Conservation (phyloP, 768 basidiomycete species). For the Naematelia aurantialba region DNA sequence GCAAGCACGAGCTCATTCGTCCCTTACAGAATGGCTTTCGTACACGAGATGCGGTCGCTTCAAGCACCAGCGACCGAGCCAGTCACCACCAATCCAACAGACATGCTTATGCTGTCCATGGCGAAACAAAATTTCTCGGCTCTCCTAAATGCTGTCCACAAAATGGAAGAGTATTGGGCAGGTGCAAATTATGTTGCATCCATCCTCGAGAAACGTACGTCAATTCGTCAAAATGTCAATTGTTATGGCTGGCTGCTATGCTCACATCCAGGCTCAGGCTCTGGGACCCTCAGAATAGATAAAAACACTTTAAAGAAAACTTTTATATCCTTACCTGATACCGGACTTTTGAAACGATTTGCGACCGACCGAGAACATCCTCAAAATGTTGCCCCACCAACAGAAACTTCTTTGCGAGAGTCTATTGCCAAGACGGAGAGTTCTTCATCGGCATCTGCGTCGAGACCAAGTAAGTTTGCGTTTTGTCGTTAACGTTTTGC, state of each 20-base stretch:
- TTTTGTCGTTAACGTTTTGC: background rate
- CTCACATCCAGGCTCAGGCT: slow-evolving; percentile 23
- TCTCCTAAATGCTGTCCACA: slow-evolving; percentile 27
- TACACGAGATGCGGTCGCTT: slow-evolving; percentile 35
- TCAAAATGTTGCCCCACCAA: slow-evolving; percentile 32
- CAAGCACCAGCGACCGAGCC: slow-evolving; percentile 2
- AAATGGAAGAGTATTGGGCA: slow-evolving; percentile 41
- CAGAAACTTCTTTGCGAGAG: slow-evolving; percentile 38
- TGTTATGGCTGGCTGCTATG: background rate
- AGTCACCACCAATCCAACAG: slow-evolving; percentile 14
- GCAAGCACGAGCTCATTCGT: slow-evolving; percentile 1
- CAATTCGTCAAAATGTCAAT: background rate
- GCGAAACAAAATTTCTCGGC: slow-evolving; percentile 39
- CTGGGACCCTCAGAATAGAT: slow-evolving; percentile 3
- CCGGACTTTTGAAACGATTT: slow-evolving; percentile 42
- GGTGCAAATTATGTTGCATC: slow-evolving; percentile 32
- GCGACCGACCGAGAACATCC: slow-evolving; percentile 34
- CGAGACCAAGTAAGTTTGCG: slow-evolving; percentile 27
- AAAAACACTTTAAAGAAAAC: slow-evolving; percentile 23
- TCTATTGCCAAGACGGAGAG: slow-evolving; percentile 34
- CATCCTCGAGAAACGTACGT: slow-evolving; percentile 33
- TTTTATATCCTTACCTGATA: slow-evolving; percentile 47
- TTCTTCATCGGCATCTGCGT: slow-evolving; percentile 10
- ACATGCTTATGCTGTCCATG: slow-evolving; percentile 37
- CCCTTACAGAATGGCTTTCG: slow-evolving; percentile 33